Conservation (phyloP, 345 rosid species). For the Punica granatum region DNA sequence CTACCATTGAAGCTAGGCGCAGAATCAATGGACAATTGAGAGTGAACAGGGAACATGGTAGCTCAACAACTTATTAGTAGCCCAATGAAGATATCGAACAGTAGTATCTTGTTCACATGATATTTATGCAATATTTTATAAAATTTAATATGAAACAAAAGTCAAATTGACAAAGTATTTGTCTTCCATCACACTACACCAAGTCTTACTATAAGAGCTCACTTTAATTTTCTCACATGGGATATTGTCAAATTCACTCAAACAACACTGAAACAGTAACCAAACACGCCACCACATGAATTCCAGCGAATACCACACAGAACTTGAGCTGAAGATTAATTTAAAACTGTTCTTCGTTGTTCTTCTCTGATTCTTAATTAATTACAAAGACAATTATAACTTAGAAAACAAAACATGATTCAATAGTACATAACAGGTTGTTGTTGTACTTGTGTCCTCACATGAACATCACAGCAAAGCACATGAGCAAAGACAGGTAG, state of each 20-base stretch:
- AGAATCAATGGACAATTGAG: background rate
- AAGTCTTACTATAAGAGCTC: background rate
- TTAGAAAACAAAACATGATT: background rate
- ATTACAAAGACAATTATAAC: background rate
- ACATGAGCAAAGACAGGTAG: background rate
- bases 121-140: background rate
- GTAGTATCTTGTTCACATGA: background rate
- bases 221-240: background rate
- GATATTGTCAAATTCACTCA: background rate
- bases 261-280: background rate
- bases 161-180: background rate
- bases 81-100: background rate
- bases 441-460: background rate
- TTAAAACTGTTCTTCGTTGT: background rate
- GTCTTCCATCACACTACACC: background rate
- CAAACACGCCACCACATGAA: background rate
- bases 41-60: conserved; percentile 1
- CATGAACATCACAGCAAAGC: background rate
- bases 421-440: background rate
- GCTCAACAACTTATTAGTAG: background rate
- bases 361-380: background rate
- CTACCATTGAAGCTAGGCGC: background rate
- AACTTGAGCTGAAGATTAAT: background rate
- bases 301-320: background rate
- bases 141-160: background rate